A percentile compares a stretch with the other conserved stretches of the same genome.
Evolutionary conservation across 2,329 filamentous ascomycete genomes (phyloP).

Genomic region (Alternaria sp.): DNA sequence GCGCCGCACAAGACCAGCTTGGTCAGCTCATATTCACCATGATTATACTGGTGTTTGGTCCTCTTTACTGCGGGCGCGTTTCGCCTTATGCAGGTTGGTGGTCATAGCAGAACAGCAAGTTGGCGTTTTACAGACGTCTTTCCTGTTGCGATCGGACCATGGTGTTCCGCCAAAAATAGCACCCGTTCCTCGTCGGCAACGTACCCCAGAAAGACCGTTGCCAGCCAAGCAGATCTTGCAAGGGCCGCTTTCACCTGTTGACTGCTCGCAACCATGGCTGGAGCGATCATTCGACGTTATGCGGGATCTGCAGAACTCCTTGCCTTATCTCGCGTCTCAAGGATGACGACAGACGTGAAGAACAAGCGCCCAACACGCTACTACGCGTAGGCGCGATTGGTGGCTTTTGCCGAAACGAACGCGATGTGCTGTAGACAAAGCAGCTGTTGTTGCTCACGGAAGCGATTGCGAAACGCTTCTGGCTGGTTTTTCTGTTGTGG

Average conservation of each 20-base stretch:
- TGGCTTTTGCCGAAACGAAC: conserved; percentile 12
- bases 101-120: conserved; percentile 20
- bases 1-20: conserved; percentile 25
- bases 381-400: conserved; percentile 28
- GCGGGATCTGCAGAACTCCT: conserved; percentile 44
- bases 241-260: conserved; percentile 24
- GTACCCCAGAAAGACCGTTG: conserved; percentile 42
- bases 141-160: conserved; percentile 26
- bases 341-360: conserved; percentile 35
- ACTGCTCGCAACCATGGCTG: conserved; percentile 27
- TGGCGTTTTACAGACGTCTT: conserved; percentile 23
- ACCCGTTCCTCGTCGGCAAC: conserved; percentile 32
- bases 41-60: conserved; percentile 18
- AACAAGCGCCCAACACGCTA: conserved; percentile 16
- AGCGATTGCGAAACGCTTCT: conserved; percentile 9
- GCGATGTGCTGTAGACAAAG: conserved; percentile 12
- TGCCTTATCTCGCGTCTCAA: conserved; percentile 33
- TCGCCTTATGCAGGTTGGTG: conserved; percentile 30
- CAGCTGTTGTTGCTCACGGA: conserved; percentile 8
- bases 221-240: conserved; percentile 32
- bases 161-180: conserved; percentile 45
- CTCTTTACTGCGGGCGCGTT: conserved; percentile 29
- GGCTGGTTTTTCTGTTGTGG: conserved; percentile 3
- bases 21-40: conserved; percentile 20
- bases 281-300: conserved; percentile 40